Percentiles rank a stretch among this genome's conserved stretches.
phyloP scores from a whole-genome alignment of 2,329 filamentous ascomycete species.

The Parastagonospora avenae region DNA sequence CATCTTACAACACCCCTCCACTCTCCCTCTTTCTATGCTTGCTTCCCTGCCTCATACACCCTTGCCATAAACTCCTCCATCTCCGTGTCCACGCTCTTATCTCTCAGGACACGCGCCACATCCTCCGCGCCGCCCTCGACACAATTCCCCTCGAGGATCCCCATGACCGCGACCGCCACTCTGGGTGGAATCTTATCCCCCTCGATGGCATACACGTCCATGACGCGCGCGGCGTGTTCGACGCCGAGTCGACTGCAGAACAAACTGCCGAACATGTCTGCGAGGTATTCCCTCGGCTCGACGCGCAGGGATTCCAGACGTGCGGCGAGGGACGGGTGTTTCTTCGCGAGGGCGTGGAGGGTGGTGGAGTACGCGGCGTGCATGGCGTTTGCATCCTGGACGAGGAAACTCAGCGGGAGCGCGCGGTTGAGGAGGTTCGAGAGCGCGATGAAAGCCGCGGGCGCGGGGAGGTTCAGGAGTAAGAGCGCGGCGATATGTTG shows the following conservation, averaged over 20 bases:
- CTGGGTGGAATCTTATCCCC: slow-evolving; percentile 74
- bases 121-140: slow-evolving; percentile 40
- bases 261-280: slow-evolving; percentile 65
- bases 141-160: slow-evolving; percentile 54
- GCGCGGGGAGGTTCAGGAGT: slow-evolving; percentile 71
- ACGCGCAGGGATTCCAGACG: slow-evolving; percentile 59
- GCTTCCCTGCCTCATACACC: slow-evolving; percentile 44
- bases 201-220: slow-evolving; percentile 85
- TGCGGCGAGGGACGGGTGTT: slow-evolving; percentile 66
- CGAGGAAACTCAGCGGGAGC: slow-evolving; percentile 75
- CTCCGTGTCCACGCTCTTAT: slow-evolving; percentile 21
- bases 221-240: slow-evolving; percentile 73
- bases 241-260: slow-evolving; percentile 67
- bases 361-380: slow-evolving; percentile 71
- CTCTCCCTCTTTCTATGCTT: neutral
- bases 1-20: neutral
- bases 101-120: slow-evolving; percentile 21
- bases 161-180: slow-evolving; percentile 71
- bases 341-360: slow-evolving; percentile 68
- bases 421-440: slow-evolving; percentile 80
- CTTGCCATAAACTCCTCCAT: slow-evolving; percentile 40
- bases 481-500: slow-evolving; percentile 76
- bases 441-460: slow-evolving; percentile 71
- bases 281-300: slow-evolving; percentile 59
- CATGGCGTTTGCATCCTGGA: slow-evolving; percentile 71